Evolutionary conservation across 108 stramenopile genomes (phyloP).

Genomic region (Discostella pseudostelligera): DNA sequence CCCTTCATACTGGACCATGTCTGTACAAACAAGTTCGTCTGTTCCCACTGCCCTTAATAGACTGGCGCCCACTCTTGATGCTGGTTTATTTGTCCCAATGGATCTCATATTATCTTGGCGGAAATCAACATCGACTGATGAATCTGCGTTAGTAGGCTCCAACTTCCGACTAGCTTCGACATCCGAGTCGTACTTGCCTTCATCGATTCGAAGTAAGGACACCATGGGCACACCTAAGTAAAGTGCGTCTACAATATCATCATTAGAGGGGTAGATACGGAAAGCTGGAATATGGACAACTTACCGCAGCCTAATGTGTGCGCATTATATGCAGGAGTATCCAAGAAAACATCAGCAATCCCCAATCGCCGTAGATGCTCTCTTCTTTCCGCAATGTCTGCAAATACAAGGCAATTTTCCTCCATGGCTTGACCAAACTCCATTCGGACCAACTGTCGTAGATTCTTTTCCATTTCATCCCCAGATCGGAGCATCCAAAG

Average conservation of each 20-base stretch:
- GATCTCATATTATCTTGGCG: constrained; percentile 8
- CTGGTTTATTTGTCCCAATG: constrained; percentile 67
- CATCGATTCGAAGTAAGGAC: constrained; percentile 40
- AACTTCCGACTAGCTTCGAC: not conserved
- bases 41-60: constrained; percentile 61
- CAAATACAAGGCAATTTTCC: constrained; percentile 62
- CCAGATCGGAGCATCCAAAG: constrained; percentile 83
- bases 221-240: constrained; percentile 80
- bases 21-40: constrained; percentile 44
- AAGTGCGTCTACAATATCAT: constrained; percentile 16
- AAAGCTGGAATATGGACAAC: constrained; percentile 19
- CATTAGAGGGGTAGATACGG: not conserved
- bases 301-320: constrained; percentile 85
- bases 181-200: not conserved
- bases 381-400: constrained; percentile 64
- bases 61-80: constrained; percentile 77
- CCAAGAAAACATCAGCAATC: constrained; percentile 82
- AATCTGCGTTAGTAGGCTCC: not conserved
- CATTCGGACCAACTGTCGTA: constrained; percentile 50
- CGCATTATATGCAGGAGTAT: constrained; percentile 86
- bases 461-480: constrained; percentile 68
- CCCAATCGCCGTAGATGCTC: constrained; percentile 75
- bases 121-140: not conserved
- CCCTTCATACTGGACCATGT: constrained; percentile 66
- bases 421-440: constrained; percentile 48